Evolutionary conservation across 139 green algal genomes (phyloP).

Genomic region (Picochlorum costavermella): DNA sequence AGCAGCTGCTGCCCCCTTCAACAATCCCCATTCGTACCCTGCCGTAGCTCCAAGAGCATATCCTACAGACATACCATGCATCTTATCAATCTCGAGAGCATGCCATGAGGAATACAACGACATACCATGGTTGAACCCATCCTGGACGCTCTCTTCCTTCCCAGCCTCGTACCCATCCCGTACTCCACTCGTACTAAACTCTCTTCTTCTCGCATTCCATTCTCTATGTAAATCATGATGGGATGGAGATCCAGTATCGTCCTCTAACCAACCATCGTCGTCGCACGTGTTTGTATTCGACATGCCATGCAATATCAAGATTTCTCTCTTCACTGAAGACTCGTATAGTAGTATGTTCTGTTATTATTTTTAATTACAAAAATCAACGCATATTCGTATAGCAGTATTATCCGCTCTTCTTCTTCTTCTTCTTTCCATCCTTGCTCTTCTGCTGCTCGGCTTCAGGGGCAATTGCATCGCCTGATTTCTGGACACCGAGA

Average conservation of each 20-base stretch:
- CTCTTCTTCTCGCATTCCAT: conserved; percentile 18
- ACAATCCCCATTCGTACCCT: conserved; percentile 19
- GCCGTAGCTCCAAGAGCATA: conserved; percentile 13
- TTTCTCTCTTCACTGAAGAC: no score
- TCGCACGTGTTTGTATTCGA: neutral
- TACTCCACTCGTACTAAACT: conserved; percentile 18
- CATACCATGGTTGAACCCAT: conserved; percentile 24
- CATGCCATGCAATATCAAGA: neutral
- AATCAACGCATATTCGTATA: neutral
- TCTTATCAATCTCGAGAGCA: no score
- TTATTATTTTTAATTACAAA: neutral
- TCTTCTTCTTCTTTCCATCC: conserved; percentile 10
- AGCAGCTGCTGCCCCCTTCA: conserved; percentile 7
- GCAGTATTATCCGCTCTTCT: neutral
- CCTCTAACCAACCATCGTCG: conserved; percentile 17
- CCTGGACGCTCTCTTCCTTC: conserved; percentile 28
- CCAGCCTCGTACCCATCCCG: conserved; percentile 26
- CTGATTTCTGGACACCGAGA: conserved; percentile 79
- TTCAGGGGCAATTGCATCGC: neutral
- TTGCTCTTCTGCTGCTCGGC: neutral
- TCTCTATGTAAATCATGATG: conserved; percentile 17
- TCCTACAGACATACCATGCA: conserved; percentile 7
- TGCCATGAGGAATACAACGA: neutral
- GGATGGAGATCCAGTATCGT: neutral
- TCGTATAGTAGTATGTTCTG: no score